Conservation (phyloP, 371 early-diverging fungal species). For the Mortierella sp. region DNA sequence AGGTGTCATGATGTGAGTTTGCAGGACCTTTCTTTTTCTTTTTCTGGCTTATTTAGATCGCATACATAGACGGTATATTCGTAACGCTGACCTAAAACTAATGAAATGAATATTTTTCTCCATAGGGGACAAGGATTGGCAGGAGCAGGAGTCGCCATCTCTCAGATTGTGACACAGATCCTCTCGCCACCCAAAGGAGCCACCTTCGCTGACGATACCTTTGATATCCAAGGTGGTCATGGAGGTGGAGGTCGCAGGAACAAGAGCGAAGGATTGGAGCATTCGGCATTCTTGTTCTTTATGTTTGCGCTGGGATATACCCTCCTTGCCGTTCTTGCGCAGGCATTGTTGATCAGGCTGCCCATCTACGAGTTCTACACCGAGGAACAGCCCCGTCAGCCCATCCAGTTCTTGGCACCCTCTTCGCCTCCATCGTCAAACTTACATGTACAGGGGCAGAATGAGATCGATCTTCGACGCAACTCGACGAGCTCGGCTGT, state of each 20-base stretch:
- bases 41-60: not conserved
- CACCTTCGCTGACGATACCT: constrained; percentile 13
- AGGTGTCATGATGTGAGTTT: constrained; percentile 76
- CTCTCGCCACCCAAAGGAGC: constrained; percentile 51
- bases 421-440: constrained; percentile 17
- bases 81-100: not conserved
- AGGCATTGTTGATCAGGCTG: constrained; percentile 59
- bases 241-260: constrained; percentile 24
- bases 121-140: constrained; percentile 64
- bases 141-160: constrained; percentile 72
- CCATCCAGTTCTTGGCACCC: constrained; percentile 44
- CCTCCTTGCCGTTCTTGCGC: constrained; percentile 62
- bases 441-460: not conserved
- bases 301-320: constrained; percentile 65
- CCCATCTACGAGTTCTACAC: constrained; percentile 68
- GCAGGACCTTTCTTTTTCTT: not conserved
- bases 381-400: constrained; percentile 41
- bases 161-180: constrained; percentile 65
- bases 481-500: constrained; percentile 34
- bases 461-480: constrained; percentile 27
- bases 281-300: constrained; percentile 74
- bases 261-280: constrained; percentile 53
- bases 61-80: not conserved
- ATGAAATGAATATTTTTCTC: not conserved
- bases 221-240: constrained; percentile 18